A percentile compares a stretch with the other conserved stretches of the same genome.
phyloP scores from a whole-genome alignment of 2,329 filamentous ascomycete species.

The Colletotrichum aenigma region DNA sequence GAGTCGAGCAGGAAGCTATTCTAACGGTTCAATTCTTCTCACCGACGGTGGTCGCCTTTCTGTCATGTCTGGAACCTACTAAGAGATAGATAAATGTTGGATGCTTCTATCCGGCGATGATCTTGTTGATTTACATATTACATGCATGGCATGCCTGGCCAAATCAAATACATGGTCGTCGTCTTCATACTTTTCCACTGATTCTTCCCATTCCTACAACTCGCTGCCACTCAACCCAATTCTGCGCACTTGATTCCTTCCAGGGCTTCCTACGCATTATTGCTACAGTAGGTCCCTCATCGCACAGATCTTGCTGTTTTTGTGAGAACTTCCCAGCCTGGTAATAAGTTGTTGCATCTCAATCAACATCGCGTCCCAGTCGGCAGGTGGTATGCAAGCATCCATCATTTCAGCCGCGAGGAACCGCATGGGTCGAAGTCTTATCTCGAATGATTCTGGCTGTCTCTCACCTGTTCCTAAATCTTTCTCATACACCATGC shows the following conservation, averaged over 20 bases:
- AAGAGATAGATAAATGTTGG: neutral
- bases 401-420: neutral
- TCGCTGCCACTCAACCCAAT: neutral
- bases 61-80: constrained; percentile 35
- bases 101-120: neutral
- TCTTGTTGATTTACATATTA: rapidly evolving
- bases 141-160: rapidly evolving
- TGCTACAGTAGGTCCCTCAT: neutral
- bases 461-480: neutral
- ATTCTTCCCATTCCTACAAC: neutral
- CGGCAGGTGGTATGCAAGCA: neutral
- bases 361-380: neutral
- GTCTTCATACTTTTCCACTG: neutral
- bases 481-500: neutral
- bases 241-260: neutral
- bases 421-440: neutral
- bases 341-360: neutral
- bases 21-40: constrained; percentile 67
- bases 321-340: neutral
- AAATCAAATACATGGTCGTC: neutral
- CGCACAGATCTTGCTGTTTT: neutral
- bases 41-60: constrained; percentile 67
- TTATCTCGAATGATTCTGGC: neutral
- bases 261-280: neutral
- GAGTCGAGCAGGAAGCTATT: constrained; percentile 66